A percentile compares a stretch with the other conserved stretches of the same genome.
Conservation (phyloP, 1,284 basidiomycete species). For the Testicularia cyperi region DNA sequence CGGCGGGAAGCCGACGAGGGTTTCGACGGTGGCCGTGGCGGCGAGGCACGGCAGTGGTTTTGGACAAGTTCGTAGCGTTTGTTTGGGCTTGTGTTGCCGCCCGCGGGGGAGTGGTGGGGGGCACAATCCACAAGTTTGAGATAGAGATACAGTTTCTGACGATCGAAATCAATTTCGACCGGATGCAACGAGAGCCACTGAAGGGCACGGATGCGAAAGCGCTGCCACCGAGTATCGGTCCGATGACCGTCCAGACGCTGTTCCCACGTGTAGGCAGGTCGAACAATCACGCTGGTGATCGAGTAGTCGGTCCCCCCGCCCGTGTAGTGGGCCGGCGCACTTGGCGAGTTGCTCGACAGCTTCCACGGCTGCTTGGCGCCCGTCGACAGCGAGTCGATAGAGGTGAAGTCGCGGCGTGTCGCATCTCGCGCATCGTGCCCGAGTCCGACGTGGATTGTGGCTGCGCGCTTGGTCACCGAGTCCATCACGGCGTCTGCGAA, state of each 20-base stretch:
- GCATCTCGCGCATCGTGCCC: slow-evolving; percentile 69
- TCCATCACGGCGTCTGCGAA: slow-evolving; percentile 27
- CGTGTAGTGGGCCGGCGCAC: slow-evolving; percentile 62
- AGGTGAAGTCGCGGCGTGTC: slow-evolving; percentile 66
- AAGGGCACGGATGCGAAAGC: slow-evolving; percentile 15
- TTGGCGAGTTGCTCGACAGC: slow-evolving; percentile 62
- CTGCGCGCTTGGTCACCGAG: slow-evolving; percentile 18
- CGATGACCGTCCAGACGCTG: slow-evolving; percentile 20
- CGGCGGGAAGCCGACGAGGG: too few relatives aligned
- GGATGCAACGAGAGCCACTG: slow-evolving; percentile 40
- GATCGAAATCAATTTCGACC: slow-evolving; percentile 19
- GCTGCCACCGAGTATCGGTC: slow-evolving; percentile 18
- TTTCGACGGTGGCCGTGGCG: too few relatives aligned
- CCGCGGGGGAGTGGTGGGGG: too few relatives aligned
- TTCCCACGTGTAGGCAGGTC: slow-evolving; percentile 40
- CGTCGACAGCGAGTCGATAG: slow-evolving; percentile 62
- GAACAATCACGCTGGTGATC: slow-evolving; percentile 62
- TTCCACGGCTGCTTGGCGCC: slow-evolving; percentile 60
- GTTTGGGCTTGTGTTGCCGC: too few relatives aligned
- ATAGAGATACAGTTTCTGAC: slow-evolving; percentile 38
- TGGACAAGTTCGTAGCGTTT: too few relatives aligned
- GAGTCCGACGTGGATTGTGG: slow-evolving; percentile 59
- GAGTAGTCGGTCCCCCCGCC: slow-evolving; percentile 75
- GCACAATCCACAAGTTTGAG: slow-evolving; percentile 28
- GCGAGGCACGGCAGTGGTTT: too few relatives aligned